These are phyloP conservation scores for Fusarium sacchari DNA, from an alignment of 2,329 filamentous ascomycete genomes.

Conservation along the genomic window DNA sequence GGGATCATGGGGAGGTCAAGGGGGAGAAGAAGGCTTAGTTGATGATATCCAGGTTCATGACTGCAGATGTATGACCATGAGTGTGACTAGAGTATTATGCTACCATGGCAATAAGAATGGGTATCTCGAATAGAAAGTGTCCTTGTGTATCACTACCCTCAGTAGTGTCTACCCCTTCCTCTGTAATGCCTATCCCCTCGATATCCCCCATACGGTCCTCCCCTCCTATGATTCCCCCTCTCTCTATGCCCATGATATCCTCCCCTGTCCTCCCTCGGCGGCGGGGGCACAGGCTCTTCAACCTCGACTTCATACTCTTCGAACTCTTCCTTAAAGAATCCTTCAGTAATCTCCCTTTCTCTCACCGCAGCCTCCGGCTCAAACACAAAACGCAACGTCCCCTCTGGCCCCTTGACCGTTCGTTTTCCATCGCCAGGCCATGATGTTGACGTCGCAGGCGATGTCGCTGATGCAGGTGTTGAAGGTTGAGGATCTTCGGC, in stretches of 20 bases:
- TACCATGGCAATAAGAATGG: not conserved
- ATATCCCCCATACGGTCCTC: constrained; percentile 49
- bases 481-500: constrained; percentile 49
- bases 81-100: not conserved
- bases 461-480: constrained; percentile 48
- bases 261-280: constrained; percentile 39
- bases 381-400: constrained; percentile 90
- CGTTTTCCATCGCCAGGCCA: constrained; percentile 50
- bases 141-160: not conserved
- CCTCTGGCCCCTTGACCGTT: constrained; percentile 63
- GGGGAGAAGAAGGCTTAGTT: not conserved
- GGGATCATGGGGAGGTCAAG: constrained; percentile 11
- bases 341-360: constrained; percentile 74
- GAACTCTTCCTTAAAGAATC: constrained; percentile 77
- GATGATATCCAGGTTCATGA: constrained; percentile 18
- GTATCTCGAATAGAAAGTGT: constrained; percentile 21
- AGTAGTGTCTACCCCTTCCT: constrained; percentile 49
- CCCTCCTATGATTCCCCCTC: constrained; percentile 47
- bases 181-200: constrained; percentile 49
- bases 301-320: constrained; percentile 83
- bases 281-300: constrained; percentile 66
- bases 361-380: constrained; percentile 78
- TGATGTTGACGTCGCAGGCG: constrained; percentile 53
- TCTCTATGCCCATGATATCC: constrained; percentile 48
- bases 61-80: not conserved